Conservation (phyloP, 2,329 filamentous ascomycete species). For the Fonsecaea nubica region DNA sequence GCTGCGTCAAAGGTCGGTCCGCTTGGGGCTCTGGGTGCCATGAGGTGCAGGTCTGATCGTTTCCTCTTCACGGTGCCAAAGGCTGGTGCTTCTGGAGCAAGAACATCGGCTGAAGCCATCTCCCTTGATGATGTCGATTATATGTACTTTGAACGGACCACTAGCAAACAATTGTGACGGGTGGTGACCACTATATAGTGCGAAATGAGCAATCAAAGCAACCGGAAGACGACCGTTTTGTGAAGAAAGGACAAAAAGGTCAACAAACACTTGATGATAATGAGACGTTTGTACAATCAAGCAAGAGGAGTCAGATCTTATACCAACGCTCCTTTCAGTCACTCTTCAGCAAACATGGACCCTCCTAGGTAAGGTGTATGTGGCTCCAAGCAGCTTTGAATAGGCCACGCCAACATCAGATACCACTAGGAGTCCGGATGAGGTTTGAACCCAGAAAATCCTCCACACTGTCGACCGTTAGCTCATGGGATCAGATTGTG, state of each 20-base stretch:
- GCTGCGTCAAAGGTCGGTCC: constrained; percentile 55
- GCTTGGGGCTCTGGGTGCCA: constrained; percentile 38
- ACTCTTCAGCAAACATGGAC: constrained; percentile 17
- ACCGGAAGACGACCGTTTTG: neutral
- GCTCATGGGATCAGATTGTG: constrained; percentile 13
- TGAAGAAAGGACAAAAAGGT: constrained; percentile 1
- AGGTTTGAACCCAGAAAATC: neutral
- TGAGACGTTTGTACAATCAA: neutral
- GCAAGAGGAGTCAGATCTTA: constrained; percentile 12
- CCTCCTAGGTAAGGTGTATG: constrained; percentile 20
- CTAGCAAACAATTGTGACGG: neutral
- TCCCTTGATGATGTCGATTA: constrained; percentile 1
- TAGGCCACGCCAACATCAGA: constrained; percentile 4
- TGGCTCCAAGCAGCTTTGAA: constrained; percentile 2
- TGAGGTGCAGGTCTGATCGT: constrained; percentile 23
- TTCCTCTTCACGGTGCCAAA: constrained; percentile 27
- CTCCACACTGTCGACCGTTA: constrained; percentile 7
- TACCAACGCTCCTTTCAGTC: constrained; percentile 10
- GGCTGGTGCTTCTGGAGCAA: constrained; percentile 17
- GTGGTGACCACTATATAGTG: neutral
- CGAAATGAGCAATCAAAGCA: constrained; percentile 1
- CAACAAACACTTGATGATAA: neutral
- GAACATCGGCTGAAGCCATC: constrained; percentile 35
- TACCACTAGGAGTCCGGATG: constrained; percentile 5
- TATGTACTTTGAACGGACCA: constrained; percentile 9